Base-by-base conservation (phyloP, 345 rosid species). In the Aquilaria sinensis region DNA sequence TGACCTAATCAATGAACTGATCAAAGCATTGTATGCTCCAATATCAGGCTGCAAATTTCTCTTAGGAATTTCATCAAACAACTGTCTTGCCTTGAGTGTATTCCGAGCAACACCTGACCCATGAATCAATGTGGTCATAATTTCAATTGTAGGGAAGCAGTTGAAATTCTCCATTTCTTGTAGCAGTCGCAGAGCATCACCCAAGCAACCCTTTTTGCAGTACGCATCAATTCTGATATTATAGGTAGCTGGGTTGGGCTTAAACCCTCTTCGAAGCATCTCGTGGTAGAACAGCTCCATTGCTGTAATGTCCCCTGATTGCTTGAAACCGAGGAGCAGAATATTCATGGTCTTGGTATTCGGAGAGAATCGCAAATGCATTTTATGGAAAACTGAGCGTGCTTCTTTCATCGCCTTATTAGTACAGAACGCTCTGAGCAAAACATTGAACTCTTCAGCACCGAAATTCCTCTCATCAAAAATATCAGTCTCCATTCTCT, bases 341-440 rank as follows among this genome's bases (percentile, higher is more conserved):
- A 90, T 83, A 69, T 90, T 85, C 91, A 88, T 85, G 51, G 97
- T 90, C 78, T 93, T 93, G 1, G 66, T 64, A 55, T 90, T 82
- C 1, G 96, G 85, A 12, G 74, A 62, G 65, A 93, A 85, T 47
- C 78, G 73, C 3, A 66, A 65, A 58, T 81, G 80, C 81, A 90
- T 32, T 72, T 79, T 89, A 9, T 72, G 77, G 60, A 90, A 90
- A 5, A 86, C 82, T 0, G 97, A 83, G 12, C 82, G 70, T 12
- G 90, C 98, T 66, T 90, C 96, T 53, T 87, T 93, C 90, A 93
- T 85, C 75, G 83, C 80, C 67, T 92, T 75, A 57, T 81, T 77
- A 0, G 80, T 73, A 53, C 90, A 84, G 56, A 93, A 85, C 1
- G 98, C 98, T 66, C 81, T 67, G 14, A 93, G 79, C 0, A 93